Conservation (phyloP, 441 rosid genomes). For the Syzygium syzygioides region DNA sequence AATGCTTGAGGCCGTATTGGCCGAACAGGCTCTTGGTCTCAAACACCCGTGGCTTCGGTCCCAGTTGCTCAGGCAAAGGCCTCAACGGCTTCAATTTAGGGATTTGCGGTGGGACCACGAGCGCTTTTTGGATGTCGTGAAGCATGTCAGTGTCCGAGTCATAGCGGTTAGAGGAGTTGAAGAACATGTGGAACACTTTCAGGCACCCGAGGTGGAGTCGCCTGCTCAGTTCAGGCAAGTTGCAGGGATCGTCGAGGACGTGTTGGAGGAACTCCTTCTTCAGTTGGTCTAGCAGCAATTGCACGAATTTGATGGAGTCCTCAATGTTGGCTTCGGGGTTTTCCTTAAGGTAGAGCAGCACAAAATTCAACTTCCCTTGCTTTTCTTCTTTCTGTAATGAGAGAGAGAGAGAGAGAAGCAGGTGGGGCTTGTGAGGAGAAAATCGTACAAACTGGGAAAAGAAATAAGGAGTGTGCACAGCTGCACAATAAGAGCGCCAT, state of each 20-base stretch:
- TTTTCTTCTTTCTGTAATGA: neutral
- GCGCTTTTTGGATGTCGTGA: conserved; percentile 47
- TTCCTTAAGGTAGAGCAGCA: conserved; percentile 30
- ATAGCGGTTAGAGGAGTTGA: conserved; percentile 38
- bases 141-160: conserved; percentile 39
- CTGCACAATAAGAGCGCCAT: neutral
- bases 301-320: conserved; percentile 30
- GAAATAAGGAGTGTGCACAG: neutral
- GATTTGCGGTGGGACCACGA: conserved; percentile 33
- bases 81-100: neutral
- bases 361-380: neutral
- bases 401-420: too few species aligned
- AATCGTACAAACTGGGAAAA: conserved; percentile 8
- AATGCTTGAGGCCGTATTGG: neutral
- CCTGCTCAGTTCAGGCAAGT: conserved; percentile 29
- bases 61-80: neutral
- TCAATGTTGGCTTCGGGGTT: conserved; percentile 29
- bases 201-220: conserved; percentile 35
- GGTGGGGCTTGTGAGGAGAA: too few species aligned
- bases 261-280: conserved; percentile 36
- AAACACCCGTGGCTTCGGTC: neutral
- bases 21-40: neutral
- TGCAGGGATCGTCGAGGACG: conserved; percentile 27
- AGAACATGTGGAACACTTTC: conserved; percentile 57
- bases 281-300: conserved; percentile 24